Percentiles rank a stretch among this genome's conserved stretches.
Conservation (phyloP, 495 filamentous ascomycete genomes). For the Penicillium parvum region DNA sequence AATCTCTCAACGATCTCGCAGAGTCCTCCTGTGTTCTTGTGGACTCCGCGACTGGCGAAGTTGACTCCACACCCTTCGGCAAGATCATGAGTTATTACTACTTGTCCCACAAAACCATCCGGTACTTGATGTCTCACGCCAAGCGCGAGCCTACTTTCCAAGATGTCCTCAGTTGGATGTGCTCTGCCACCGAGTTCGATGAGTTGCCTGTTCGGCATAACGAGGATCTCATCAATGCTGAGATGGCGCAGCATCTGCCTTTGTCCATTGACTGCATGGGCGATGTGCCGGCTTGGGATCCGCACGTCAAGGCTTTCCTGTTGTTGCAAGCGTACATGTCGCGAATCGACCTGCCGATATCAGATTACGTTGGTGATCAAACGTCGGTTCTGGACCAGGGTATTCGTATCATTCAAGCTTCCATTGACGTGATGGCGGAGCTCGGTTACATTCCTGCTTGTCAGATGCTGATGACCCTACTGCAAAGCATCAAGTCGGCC, state of each 20-base stretch:
- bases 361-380: conserved; percentile 95
- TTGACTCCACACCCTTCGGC: conserved; percentile 83
- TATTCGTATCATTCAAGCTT: conserved; percentile 89
- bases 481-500: conserved; percentile 88
- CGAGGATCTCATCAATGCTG: conserved; percentile 95
- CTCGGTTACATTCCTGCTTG: conserved; percentile 71
- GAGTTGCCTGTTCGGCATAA: conserved; percentile 98
- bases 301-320: conserved; percentile 94
- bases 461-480: conserved; percentile 72
- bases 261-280: conserved; percentile 63
- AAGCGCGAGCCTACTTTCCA: conserved; percentile 74
- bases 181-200: conserved; percentile 88
- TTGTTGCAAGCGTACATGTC: conserved; percentile 93
- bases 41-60: conserved; percentile 75
- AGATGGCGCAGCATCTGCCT: conserved; percentile 77
- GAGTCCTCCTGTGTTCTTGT: conserved; percentile 77
- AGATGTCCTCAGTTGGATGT: conserved; percentile 92
- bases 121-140: conserved; percentile 69
- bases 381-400: conserved; percentile 87
- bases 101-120: conserved; percentile 91
- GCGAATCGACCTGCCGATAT: conserved; percentile 85
- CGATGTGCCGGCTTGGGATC: conserved; percentile 90
- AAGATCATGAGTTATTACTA: conserved; percentile 99
- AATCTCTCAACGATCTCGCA: conserved; percentile 72
- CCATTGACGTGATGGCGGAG: conserved; percentile 92